Evolutionary conservation across 768 basidiomycete genomes (phyloP).

Genomic region (Kwoniella dendrophila): DNA sequence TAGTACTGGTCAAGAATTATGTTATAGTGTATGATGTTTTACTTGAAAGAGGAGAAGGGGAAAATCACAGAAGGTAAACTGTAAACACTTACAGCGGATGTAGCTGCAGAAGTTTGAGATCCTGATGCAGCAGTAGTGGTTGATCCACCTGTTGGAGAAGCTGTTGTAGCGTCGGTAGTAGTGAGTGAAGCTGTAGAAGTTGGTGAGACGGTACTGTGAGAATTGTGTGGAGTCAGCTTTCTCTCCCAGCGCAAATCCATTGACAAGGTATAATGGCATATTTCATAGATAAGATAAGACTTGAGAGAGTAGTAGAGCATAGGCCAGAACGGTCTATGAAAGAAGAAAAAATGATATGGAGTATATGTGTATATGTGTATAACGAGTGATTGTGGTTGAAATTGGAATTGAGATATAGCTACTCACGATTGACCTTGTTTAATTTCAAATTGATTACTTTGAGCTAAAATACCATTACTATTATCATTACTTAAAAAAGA

Average conservation of each 20-base stretch:
- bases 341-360: too few species aligned
- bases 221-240: background rate
- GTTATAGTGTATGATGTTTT: background rate
- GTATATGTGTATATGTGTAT: background rate
- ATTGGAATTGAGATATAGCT: background rate
- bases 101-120: background rate
- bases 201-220: constrained; percentile 11
- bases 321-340: too few species aligned
- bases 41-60: background rate
- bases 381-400: background rate
- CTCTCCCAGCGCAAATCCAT: background rate
- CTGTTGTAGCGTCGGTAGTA: constrained; percentile 17
- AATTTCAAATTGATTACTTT: constrained; percentile 43
- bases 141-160: constrained; percentile 19
- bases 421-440: constrained; percentile 38
- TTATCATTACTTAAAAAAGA: constrained; percentile 28
- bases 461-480: constrained; percentile 38
- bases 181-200: constrained; percentile 17
- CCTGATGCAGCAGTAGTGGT: constrained; percentile 2
- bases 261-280: background rate
- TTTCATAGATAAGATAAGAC: background rate
- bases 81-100: constrained; percentile 13
- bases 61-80: background rate
- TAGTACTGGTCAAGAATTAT: too few species aligned
- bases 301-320: too few species aligned